Evolutionary conservation across 2,329 filamentous ascomycete species (phyloP), one percentile per base, ranked within the genome.

Genomic region (Pseudogymnoascus destructans): DNA sequence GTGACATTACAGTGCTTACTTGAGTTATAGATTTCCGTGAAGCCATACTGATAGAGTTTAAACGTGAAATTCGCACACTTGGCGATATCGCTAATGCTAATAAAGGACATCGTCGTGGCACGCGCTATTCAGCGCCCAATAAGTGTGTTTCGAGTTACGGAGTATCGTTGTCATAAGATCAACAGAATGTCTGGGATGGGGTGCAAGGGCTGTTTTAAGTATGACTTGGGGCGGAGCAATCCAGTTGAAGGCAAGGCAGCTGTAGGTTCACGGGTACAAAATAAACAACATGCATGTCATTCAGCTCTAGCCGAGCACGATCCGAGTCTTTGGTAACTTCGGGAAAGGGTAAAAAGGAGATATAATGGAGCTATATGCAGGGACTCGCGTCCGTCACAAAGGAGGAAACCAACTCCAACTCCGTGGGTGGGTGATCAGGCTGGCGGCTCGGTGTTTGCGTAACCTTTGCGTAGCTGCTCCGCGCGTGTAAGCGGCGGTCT

Each of bases 101-200:
- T 9, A 17, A 52, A 17, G 8, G 46, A 52, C 46, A 52, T 52
- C 25, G 25, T 52, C 46, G 25, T 7, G 23, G 15, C 5, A 52
- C 30, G 46, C 46, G 46, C 46, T 52, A 52, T 52, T 52, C 25
- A 52, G 46, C 46, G 46, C 46, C 46, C 46, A 52, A 52, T 52
- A 52, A 52, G n/a, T 32, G 40, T 46, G 46, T 52, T 32, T 52
- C 46, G 46, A 52, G 46, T 30, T 30, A 17, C 13, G 46, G 46
- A 17, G 46, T 52, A 30, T 52, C 15, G 46, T 52, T 52, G 15
- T 15, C 15, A 52, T 52, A 27, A 52, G 23, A 52, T 30, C 25
- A 30, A 11, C 46, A 17, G 13, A 52, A 27, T 15, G 25, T 52
- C 46, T 52, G 46, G 46, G 46, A 15, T 32, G 21, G 46, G 46